Conservation (phyloP, 2,329 filamentous ascomycete genomes). For the Epichloe sibirici region DNA sequence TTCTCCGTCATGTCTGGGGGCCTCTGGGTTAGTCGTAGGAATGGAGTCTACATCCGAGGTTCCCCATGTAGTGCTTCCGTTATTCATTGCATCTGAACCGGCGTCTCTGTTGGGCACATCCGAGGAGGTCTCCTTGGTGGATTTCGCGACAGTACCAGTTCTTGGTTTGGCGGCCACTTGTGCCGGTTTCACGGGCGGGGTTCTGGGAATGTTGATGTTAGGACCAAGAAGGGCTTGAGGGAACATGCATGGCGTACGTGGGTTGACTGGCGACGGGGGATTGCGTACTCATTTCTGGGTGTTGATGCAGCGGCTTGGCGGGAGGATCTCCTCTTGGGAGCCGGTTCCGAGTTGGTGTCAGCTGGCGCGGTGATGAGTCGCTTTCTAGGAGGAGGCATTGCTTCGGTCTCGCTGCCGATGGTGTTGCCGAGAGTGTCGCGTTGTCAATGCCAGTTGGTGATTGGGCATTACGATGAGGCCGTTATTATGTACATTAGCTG, state of each 20-base stretch:
- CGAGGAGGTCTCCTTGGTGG: neutral
- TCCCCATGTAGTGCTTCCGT: conserved; percentile 12
- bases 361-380: neutral
- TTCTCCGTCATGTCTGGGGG: conserved; percentile 26
- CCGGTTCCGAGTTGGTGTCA: conserved; percentile 8
- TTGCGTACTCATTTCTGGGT: neutral
- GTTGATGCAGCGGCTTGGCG: conserved; percentile 11
- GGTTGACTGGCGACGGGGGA: no score
- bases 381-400: conserved; percentile 1
- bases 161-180: neutral
- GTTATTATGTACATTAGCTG: no score
- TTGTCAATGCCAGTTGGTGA: neutral
- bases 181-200: neutral
- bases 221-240: no score
- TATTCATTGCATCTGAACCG: neutral
- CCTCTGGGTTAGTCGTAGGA: conserved; percentile 26
- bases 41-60: conserved; percentile 21
- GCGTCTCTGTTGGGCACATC: neutral
- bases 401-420: neutral
- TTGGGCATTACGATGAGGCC: no score
- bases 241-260: no score
- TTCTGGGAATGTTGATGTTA: neutral
- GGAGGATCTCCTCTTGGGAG: conserved; percentile 16
- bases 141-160: neutral
- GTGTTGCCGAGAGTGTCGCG: neutral